Conservation (phyloP, 2,329 filamentous ascomycete species). For the Aaosphaeria pasadenensis region DNA sequence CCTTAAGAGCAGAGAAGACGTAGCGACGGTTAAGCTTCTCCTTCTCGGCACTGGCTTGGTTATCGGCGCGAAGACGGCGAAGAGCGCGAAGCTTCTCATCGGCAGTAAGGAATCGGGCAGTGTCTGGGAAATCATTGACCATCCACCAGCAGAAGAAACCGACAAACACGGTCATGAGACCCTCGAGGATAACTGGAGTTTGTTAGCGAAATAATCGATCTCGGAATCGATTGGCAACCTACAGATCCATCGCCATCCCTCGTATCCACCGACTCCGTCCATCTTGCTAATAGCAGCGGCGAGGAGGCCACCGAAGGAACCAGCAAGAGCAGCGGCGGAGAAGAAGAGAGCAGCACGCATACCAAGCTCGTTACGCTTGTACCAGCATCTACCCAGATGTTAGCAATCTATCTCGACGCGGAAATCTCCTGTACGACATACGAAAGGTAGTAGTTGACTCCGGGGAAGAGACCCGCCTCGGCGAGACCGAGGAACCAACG, state of each 20-base stretch:
- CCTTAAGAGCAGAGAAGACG: conserved; percentile 44
- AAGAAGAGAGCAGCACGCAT: conserved; percentile 59
- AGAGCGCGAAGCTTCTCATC: conserved; percentile 56
- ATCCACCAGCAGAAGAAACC: conserved; percentile 50
- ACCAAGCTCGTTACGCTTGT: conserved; percentile 54
- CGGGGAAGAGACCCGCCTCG: conserved; percentile 38
- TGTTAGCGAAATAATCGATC: conserved; percentile 8
- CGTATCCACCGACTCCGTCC: conserved; percentile 51
- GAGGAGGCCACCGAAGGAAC: conserved; percentile 60
- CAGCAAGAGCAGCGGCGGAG: conserved; percentile 56
- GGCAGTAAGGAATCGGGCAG: conserved; percentile 55
- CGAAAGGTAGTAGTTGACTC: conserved; percentile 55
- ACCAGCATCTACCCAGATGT: conserved; percentile 41
- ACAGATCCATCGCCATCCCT: conserved; percentile 41
- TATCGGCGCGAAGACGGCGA: conserved; percentile 63
- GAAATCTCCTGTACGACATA: conserved; percentile 49
- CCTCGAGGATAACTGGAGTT: conserved; percentile 31
- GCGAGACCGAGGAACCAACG: conserved; percentile 37
- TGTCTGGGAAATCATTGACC: conserved; percentile 63
- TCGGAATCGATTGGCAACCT: conserved; percentile 1
- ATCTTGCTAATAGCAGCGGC: conserved; percentile 60
- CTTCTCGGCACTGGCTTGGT: conserved; percentile 64
- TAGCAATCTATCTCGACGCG: neutral
- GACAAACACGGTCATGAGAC: conserved; percentile 35
- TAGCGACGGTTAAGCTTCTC: conserved; percentile 31